Conservation (phyloP, 805 yeast species). For the Debaryomyces maramus region DNA sequence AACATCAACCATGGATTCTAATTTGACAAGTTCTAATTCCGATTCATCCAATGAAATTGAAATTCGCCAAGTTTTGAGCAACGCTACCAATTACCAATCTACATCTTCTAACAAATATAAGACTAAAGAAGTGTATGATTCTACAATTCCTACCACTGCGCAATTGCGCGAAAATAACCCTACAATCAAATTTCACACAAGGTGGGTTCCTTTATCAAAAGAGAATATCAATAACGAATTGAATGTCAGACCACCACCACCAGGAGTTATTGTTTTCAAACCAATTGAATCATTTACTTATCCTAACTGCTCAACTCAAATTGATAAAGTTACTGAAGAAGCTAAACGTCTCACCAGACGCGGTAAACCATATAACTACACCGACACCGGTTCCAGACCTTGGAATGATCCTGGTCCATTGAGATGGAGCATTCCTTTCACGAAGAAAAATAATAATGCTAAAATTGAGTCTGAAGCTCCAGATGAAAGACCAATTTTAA, state of each 20-base stretch:
- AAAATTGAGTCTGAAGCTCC: constrained; percentile 17
- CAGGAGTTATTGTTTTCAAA: constrained; percentile 85
- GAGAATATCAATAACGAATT: constrained; percentile 56
- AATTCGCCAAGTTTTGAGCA: constrained; percentile 44
- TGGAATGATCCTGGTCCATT: constrained; percentile 89
- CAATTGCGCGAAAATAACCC: constrained; percentile 29
- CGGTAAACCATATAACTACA: constrained; percentile 46
- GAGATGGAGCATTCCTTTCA: constrained; percentile 35
- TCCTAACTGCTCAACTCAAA: constrained; percentile 74
- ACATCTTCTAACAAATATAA: constrained; percentile 22
- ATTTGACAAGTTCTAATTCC: constrained; percentile 7
- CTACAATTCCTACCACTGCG: constrained; percentile 18
- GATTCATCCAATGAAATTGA: constrained; percentile 34
- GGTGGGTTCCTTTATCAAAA: constrained; percentile 67
- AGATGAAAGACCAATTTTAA: constrained; percentile 63
- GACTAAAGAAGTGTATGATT: constrained; percentile 11
- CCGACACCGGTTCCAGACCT: constrained; percentile 62
- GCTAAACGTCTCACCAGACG: constrained; percentile 61
- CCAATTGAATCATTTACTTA: constrained; percentile 80
- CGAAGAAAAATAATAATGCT: constrained; percentile 17
- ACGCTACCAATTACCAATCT: constrained; percentile 24
- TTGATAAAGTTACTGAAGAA: constrained; percentile 67
- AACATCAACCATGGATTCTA: not conserved
- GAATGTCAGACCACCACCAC: constrained; percentile 74
- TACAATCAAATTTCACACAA: constrained; percentile 48